Evolutionary conservation across 192 early-diverging fungal species (phyloP).

Genomic region (Backusella westeae): DNA sequence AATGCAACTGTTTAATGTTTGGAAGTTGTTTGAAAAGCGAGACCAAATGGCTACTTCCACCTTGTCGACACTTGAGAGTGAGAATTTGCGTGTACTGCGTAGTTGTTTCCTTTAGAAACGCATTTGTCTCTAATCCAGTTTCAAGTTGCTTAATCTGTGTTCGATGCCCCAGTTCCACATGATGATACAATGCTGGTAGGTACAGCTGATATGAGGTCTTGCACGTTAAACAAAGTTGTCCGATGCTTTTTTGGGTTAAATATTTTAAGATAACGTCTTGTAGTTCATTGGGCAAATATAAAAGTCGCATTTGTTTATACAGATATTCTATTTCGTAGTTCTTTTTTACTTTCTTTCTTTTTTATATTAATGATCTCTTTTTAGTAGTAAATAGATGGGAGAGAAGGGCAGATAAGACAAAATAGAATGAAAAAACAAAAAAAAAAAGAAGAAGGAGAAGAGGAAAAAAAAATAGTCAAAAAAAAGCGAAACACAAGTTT

Average conservation of each 20-base stretch:
- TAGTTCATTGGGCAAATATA: constrained; percentile 12
- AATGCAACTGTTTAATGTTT: not conserved
- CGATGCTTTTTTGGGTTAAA: not conserved
- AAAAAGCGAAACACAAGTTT: not conserved
- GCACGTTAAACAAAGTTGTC: constrained; percentile 12
- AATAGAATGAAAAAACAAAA: not conserved
- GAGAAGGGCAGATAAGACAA: not conserved
- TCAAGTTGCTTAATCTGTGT: constrained; percentile 6
- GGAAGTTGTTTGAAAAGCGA: constrained; percentile 7
- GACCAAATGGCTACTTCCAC: constrained; percentile 2
- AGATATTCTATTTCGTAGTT: not conserved
- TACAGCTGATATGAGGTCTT: not conserved
- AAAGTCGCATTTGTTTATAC: constrained; percentile 2
- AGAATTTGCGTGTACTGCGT: not conserved
- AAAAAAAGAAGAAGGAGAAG: not conserved
- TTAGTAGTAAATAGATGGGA: not conserved
- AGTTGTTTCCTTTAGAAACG: not conserved
- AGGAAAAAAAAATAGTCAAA: not conserved
- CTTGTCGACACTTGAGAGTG: constrained; percentile 2
- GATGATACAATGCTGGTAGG: constrained; percentile 6
- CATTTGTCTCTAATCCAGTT: not conserved
- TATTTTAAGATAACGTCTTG: not conserved
- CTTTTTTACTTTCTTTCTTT: not conserved
- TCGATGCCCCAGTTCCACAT: constrained; percentile 6
- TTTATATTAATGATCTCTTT: not conserved